Percentiles rank a stretch among this genome's conserved stretches.
Conservation (phyloP, 140 eudicot species). For the Oenanthe javanica region DNA sequence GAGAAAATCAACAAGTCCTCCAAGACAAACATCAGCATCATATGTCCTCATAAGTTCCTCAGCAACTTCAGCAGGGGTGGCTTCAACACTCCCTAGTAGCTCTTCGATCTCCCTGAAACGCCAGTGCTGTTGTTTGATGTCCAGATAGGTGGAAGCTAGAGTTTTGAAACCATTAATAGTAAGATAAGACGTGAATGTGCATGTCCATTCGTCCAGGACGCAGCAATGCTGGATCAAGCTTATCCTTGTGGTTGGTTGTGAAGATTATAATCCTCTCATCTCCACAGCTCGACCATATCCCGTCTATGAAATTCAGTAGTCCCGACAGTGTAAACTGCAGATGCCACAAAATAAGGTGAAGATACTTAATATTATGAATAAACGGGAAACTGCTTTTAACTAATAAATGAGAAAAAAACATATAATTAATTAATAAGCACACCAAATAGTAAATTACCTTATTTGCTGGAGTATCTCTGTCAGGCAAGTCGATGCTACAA, state of each 20-base stretch:
- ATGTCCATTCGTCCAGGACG: conserved; percentile 62
- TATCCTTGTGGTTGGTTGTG: conserved; percentile 55
- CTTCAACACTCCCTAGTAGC: conserved; percentile 14
- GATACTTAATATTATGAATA: too few relatives aligned
- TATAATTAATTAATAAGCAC: not conserved
- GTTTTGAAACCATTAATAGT: conserved; percentile 33
- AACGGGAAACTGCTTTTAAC: too few relatives aligned
- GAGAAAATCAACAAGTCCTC: conserved; percentile 34
- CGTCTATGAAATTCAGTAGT: conserved; percentile 51
- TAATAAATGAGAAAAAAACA: not conserved
- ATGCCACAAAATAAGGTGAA: not conserved
- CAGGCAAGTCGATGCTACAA: conserved; percentile 24
- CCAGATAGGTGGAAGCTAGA: conserved; percentile 47
- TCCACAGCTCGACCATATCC: conserved; percentile 62
- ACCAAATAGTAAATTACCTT: conserved; percentile 10
- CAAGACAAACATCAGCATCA: conserved; percentile 32
- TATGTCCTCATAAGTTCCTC: conserved; percentile 47
- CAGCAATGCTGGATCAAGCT: conserved; percentile 49
- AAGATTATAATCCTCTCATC: conserved; percentile 55
- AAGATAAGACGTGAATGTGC: conserved; percentile 53
- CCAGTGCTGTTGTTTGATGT: conserved; percentile 14
- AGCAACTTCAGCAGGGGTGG: conserved; percentile 57
- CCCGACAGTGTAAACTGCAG: conserved; percentile 44
- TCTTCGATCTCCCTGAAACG: conserved; percentile 33
- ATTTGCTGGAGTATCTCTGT: not conserved